Evolutionary conservation across 108 stramenopile species (phyloP).

Genomic region (Thalassiosira profunda): DNA sequence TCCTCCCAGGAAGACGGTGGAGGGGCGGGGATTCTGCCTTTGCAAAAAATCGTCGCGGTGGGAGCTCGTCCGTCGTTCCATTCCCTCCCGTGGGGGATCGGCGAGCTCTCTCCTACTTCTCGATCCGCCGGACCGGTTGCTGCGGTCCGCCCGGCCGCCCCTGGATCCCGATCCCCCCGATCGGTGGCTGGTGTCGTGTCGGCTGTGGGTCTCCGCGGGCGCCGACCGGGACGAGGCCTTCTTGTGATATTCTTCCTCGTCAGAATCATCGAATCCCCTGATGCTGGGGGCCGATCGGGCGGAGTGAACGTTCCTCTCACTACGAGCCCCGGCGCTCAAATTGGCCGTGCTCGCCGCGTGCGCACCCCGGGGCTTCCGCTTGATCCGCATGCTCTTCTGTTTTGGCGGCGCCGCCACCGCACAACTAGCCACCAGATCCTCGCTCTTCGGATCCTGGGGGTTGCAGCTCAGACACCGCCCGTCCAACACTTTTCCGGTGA

Average conservation of each 20-base stretch:
- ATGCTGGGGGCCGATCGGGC: background rate
- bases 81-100: too few relatives aligned
- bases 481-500: constrained; percentile 63
- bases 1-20: too few relatives aligned
- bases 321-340: too few relatives aligned
- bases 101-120: too few relatives aligned
- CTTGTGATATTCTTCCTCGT: background rate
- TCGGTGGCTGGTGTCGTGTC: background rate
- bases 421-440: constrained; percentile 14
- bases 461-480: constrained; percentile 76
- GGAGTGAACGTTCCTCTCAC: background rate
- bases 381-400: background rate
- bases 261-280: too few relatives aligned
- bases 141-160: too few relatives aligned
- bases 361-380: background rate
- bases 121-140: background rate
- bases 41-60: background rate
- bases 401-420: background rate
- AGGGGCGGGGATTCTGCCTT: background rate
- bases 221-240: background rate
- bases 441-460: constrained; percentile 41
- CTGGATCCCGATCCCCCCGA: background rate
- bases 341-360: background rate
- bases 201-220: background rate
- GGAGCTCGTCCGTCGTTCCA: background rate